These are phyloP conservation scores for Hyphochytrium catenoides DNA, from an alignment of 352 stramenopile species.

Conservation along the genomic window DNA sequence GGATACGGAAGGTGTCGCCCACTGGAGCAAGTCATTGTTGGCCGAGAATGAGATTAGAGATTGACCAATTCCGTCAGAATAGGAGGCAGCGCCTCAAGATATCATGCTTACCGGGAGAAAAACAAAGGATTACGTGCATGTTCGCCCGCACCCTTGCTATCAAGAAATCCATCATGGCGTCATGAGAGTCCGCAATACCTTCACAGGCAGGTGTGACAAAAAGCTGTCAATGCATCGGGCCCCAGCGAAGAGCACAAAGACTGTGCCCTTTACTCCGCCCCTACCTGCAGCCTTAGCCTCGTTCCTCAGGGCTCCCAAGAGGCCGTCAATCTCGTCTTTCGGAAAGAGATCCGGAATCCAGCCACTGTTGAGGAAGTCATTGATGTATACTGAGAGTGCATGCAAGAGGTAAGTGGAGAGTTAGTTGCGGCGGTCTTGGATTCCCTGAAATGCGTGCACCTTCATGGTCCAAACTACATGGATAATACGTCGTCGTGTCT, in stretches of 20 bases:
- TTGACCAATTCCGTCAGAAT: too few species aligned
- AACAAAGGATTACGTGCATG: constrained; percentile 80
- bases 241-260: constrained; percentile 13
- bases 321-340: constrained; percentile 58
- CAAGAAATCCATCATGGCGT: constrained; percentile 88
- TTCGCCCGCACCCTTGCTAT: constrained; percentile 73
- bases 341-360: constrained; percentile 78
- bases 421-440: too few species aligned
- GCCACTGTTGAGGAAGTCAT: constrained; percentile 72
- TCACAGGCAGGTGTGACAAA: constrained; percentile 20
- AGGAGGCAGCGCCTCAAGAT: too few species aligned
- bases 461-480: too few species aligned
- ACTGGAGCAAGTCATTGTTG: constrained; percentile 46
- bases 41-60: too few species aligned
- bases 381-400: constrained; percentile 76
- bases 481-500: too few species aligned
- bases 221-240: constrained; percentile 14
- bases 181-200: constrained; percentile 70
- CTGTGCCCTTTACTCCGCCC: too few species aligned
- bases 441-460: too few species aligned
- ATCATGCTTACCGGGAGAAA: too few species aligned
- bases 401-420: too few species aligned
- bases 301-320: constrained; percentile 67
- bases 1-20: constrained; percentile 54
- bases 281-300: constrained; percentile 88